Conservation (phyloP, 352 stramenopile genomes). For the Globisporangium middletonii region DNA sequence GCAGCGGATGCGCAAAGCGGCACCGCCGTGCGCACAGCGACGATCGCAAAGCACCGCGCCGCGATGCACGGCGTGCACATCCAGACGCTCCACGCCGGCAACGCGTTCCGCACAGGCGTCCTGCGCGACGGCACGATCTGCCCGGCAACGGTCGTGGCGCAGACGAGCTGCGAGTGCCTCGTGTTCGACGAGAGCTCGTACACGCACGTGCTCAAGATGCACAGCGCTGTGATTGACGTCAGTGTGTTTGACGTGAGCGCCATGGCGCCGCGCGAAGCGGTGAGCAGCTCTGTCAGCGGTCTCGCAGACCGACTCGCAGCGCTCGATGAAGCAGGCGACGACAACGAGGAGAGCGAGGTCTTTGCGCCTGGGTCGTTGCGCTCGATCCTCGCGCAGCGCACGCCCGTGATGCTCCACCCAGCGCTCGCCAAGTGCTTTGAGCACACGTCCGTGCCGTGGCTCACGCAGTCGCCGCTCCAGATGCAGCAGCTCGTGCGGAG, state of each 20-base stretch:
- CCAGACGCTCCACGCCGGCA: conserved; percentile 41
- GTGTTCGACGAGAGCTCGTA: conserved; percentile 46
- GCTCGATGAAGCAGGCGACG: neutral
- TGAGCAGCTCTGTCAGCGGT: neutral
- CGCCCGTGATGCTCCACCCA: conserved; percentile 9
- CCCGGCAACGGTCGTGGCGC: conserved; percentile 43
- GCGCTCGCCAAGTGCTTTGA: conserved; percentile 28
- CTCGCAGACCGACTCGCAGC: neutral
- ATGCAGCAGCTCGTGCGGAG: conserved; percentile 30
- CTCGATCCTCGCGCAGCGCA: conserved; percentile 6
- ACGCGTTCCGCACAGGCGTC: conserved; percentile 52
- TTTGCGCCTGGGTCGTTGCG: conserved; percentile 2
- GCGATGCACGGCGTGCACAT: conserved; percentile 51
- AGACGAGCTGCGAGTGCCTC: conserved; percentile 48
- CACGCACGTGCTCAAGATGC: conserved; percentile 23
- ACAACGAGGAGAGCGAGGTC: neutral
- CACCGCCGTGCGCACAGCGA: neutral
- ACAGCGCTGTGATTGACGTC: conserved; percentile 32
- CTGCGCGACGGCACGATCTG: conserved; percentile 30
- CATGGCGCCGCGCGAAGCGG: too few relatives aligned
- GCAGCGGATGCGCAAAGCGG: neutral
- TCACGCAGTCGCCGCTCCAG: conserved; percentile 22
- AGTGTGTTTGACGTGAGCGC: neutral
- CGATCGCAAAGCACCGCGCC: conserved; percentile 22
- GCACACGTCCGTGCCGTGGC: conserved; percentile 21